Conservation (phyloP, 2,329 filamentous ascomycete species). For the Fonsecaea nubica region DNA sequence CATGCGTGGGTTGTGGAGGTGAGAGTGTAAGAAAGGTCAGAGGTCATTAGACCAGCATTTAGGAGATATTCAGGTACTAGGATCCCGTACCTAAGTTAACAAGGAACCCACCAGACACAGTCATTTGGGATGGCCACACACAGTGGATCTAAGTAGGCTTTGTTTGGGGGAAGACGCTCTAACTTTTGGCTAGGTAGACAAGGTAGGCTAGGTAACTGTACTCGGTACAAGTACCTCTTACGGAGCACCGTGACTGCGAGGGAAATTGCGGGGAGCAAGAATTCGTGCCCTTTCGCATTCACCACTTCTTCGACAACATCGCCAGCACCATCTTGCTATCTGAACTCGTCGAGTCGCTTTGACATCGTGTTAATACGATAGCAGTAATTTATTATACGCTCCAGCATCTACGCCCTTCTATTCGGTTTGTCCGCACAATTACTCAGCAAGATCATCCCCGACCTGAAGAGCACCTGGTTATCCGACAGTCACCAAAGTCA, state of each 20-base stretch:
- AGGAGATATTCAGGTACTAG: background rate
- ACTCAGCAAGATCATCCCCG: background rate
- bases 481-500: background rate
- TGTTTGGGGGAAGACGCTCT: background rate
- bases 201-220: background rate
- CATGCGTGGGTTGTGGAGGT: background rate
- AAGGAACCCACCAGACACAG: background rate
- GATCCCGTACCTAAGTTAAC: background rate
- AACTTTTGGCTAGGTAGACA: background rate
- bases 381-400: background rate
- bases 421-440: background rate
- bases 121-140: background rate
- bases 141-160: background rate
- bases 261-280: slow-evolving; percentile 14
- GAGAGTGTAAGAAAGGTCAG: background rate
- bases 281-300: background rate
- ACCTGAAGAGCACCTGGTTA: background rate
- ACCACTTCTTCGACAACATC: background rate
- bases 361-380: background rate
- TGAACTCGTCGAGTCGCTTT: background rate
- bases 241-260: background rate
- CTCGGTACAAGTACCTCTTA: too few species aligned
- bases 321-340: background rate
- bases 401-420: background rate
- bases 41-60: background rate